phyloP scores from a whole-genome alignment of 805 yeast species.

The Metahyphopichia silvanorum region DNA sequence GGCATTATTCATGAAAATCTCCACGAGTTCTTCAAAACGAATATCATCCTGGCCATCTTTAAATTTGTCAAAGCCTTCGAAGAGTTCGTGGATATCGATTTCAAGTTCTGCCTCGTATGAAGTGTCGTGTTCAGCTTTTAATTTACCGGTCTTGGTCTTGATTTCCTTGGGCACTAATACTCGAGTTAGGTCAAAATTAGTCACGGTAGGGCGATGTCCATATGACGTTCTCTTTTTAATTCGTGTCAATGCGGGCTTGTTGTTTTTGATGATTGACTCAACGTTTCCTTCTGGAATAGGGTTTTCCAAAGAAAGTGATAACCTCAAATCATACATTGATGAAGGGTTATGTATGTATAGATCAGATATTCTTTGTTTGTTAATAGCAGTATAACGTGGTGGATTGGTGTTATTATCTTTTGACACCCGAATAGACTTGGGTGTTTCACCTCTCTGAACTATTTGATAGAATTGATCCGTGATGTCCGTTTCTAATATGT shows the following conservation, averaged over 20 bases:
- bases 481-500: conserved; percentile 57
- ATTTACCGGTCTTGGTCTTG: conserved; percentile 36
- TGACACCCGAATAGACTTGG: conserved; percentile 62
- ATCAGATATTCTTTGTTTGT: conserved; percentile 72
- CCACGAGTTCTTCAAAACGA: conserved; percentile 44
- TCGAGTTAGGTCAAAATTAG: conserved; percentile 69
- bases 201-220: conserved; percentile 69
- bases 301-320: conserved; percentile 73
- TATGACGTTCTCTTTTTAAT: conserved; percentile 72
- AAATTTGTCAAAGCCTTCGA: conserved; percentile 39
- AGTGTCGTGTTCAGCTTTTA: conserved; percentile 31
- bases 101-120: conserved; percentile 40
- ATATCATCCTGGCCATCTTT: conserved; percentile 34
- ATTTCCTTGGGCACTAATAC: conserved; percentile 41
- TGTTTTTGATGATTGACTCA: conserved; percentile 46
- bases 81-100: conserved; percentile 36
- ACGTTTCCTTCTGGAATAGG: conserved; percentile 63
- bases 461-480: conserved; percentile 63
- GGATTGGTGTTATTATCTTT: conserved; percentile 58
- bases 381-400: conserved; percentile 67
- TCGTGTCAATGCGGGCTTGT: conserved; percentile 55
- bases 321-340: conserved; percentile 69
- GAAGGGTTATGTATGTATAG: conserved; percentile 72
- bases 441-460: conserved; percentile 60
- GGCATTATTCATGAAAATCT: conserved; percentile 42